Percentiles rank a stretch among this genome's conserved stretches.
Conservation (phyloP, 331 rosid genomes). For the Phaseolus coccineus region DNA sequence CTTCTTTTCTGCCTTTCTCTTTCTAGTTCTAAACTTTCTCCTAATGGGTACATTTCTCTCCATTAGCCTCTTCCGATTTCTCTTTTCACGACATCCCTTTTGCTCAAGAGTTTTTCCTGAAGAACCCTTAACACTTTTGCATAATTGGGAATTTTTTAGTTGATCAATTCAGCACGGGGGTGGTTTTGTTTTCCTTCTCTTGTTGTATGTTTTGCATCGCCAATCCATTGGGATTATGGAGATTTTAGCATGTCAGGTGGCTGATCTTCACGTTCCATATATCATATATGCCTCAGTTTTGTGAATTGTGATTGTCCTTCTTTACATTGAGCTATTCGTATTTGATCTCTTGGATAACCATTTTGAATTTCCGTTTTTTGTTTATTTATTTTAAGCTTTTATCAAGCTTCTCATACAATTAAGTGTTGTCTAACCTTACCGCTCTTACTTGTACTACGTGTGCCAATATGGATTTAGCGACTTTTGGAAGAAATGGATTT, state of each 20-base stretch:
- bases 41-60: slow-evolving; percentile 6
- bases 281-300: slow-evolving; percentile 1
- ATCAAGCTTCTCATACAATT: slow-evolving; percentile 7
- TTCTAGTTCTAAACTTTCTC: slow-evolving; percentile 27
- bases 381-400: slow-evolving; percentile 8
- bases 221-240: slow-evolving; percentile 15
- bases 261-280: slow-evolving; percentile 12
- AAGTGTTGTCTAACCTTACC: neutral
- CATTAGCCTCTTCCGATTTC: neutral
- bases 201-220: neutral
- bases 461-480: neutral
- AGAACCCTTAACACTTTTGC: neutral
- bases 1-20: neutral
- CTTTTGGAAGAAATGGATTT: slow-evolving; percentile 30
- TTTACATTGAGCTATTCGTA: neutral
- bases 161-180: neutral
- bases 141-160: neutral
- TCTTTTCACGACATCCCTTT: neutral
- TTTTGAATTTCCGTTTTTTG: slow-evolving; percentile 1
- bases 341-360: slow-evolving; percentile 24
- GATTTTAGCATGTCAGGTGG: neutral
- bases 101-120: neutral
- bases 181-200: slow-evolving; percentile 3
- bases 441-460: neutral
- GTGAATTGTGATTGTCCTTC: slow-evolving; percentile 20